phyloP scores from a whole-genome alignment of 2,329 filamentous ascomycete genomes.

The Pseudocercospora macadamiae region DNA sequence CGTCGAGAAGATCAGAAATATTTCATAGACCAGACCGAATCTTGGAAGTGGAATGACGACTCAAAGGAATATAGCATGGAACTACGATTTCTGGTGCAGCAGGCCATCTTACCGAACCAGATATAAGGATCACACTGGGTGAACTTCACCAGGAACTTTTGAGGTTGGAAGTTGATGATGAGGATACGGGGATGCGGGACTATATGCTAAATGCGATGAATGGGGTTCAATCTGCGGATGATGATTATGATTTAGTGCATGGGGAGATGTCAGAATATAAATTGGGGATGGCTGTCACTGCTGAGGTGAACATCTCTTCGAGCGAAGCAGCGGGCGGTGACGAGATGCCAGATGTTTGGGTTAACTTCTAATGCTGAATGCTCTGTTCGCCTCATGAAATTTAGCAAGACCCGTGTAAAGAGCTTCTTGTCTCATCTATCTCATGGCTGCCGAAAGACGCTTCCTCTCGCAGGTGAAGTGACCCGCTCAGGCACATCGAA shows the following conservation, averaged over 20 bases:
- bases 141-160: neutral
- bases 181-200: neutral
- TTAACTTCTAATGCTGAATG: no score
- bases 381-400: no score
- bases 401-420: neutral
- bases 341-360: no score
- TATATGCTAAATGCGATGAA: neutral
- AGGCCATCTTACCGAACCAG: no score
- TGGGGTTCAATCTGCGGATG: neutral
- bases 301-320: neutral
- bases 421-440: no score
- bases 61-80: no score
- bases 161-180: neutral
- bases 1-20: neutral
- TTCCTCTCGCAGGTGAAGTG: neutral
- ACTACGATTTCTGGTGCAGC: no score
- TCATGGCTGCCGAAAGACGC: neutral
- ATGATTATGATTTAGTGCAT: neutral
- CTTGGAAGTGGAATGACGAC: neutral
- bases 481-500: neutral
- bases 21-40: neutral
- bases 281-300: neutral
- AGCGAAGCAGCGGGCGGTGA: neutral
- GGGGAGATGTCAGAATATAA: neutral
- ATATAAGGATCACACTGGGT: neutral